Evolutionary conservation across 495 filamentous ascomycete species (phyloP).

Genomic region (Cercophora scortea): DNA sequence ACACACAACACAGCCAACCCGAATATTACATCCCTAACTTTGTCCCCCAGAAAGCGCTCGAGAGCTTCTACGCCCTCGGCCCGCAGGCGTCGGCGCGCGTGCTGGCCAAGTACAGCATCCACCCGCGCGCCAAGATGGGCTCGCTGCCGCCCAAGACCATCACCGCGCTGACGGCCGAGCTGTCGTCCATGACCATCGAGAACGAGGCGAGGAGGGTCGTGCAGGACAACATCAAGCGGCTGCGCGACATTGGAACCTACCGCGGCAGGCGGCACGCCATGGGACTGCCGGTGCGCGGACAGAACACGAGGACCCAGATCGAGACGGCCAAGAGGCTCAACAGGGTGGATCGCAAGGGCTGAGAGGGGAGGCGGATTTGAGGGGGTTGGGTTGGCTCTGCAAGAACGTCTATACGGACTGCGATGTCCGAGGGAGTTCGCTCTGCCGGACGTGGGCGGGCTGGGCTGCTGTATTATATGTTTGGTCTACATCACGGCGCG

Average conservation of each 20-base stretch:
- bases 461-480: background rate
- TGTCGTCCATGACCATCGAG: conserved; percentile 90
- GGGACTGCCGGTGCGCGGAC: conserved; percentile 78
- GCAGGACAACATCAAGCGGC: conserved; percentile 72
- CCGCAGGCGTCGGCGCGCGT: conserved; percentile 60
- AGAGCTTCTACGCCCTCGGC: conserved; percentile 87
- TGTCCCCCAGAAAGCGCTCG: conserved; percentile 62
- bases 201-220: conserved; percentile 73
- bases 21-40: background rate
- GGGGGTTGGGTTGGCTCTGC: background rate
- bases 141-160: conserved; percentile 62
- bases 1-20: background rate
- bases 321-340: conserved; percentile 73
- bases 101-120: conserved; percentile 80
- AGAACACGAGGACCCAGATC: conserved; percentile 79
- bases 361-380: conserved; percentile 3
- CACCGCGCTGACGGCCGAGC: conserved; percentile 68
- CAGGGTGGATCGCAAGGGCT: conserved; percentile 58
- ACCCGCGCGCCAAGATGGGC: conserved; percentile 68
- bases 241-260: conserved; percentile 89
- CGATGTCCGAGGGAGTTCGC: background rate
- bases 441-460: background rate
- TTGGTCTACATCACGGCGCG: background rate
- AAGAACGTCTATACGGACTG: too few species aligned
- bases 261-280: conserved; percentile 86